Base-by-base conservation (phyloP, 2,329 filamentous ascomycete genomes). In the Penicillium sp. region DNA sequence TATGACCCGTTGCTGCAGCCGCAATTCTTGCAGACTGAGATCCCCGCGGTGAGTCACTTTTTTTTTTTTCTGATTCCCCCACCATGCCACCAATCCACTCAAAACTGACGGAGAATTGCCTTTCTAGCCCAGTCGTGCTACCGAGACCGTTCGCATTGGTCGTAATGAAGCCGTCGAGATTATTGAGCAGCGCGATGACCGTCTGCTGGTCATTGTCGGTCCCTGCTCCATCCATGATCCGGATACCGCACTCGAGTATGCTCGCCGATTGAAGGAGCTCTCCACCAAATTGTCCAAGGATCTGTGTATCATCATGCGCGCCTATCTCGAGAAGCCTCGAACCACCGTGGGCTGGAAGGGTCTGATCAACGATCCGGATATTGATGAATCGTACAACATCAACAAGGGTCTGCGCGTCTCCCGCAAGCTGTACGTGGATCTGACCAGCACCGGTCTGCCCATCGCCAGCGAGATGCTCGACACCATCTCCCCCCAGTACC, bases 301-400 rank as follows among this genome's bases (percentile, higher is more conserved):
- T 62, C 76, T 98, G 31, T 82, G 82, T 65, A 85, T 98, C 64
- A 82, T 98, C 59, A 98, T 98, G 92, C 86, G 92, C 56, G 88
- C 89, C 61, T 98, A 98, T 77, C 83, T 98, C 35, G 92, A 98
- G 75, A 98, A 98, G 76, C 92, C 92, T 28, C 83, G 92, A 45
- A 98, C 92, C 33, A 98, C 92, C 0, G 89, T 98, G 33, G 92
- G 92, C 62, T 98, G 92, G 92, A 98, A 98, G 72, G 92, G 92
- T 35, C 75, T 98, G 65, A 95, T 98, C 76, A 98, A 98, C 69
- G 92, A 98, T 66, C 92, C 92, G 2, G 89, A 96, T 59, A 95
- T 98, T 64, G 87, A 98, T 67, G 83, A 92, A 65, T 92, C 84
- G 60, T 98, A 85, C 82, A 80, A 95, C 72, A 98, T 98, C 74